Evolutionary conservation across 805 yeast species (phyloP).

Genomic region (Saccharomyces paradoxus): DNA sequence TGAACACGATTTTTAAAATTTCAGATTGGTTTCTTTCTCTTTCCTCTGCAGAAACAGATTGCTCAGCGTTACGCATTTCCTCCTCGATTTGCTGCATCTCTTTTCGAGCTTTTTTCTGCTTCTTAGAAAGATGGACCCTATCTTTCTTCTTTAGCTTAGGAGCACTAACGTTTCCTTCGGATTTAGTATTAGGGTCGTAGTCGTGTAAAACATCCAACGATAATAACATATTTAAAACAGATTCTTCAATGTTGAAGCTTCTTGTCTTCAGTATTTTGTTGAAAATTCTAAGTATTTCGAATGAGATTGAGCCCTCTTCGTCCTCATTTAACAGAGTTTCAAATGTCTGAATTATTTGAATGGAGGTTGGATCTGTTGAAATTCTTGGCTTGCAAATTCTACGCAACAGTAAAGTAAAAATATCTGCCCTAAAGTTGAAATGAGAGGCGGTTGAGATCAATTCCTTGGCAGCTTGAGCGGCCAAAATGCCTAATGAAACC

Average conservation of each 20-base stretch:
- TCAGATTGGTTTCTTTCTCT: conserved; percentile 80
- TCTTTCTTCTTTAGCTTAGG: conserved; percentile 71
- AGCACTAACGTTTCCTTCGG: conserved; percentile 37
- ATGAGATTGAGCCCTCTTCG: conserved; percentile 70
- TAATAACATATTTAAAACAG: conserved; percentile 63
- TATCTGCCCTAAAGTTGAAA: conserved; percentile 75
- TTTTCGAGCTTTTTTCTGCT: conserved; percentile 78
- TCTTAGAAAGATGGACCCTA: conserved; percentile 83
- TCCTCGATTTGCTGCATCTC: conserved; percentile 82
- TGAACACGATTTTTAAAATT: conserved; percentile 62
- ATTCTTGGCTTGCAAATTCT: conserved; percentile 55
- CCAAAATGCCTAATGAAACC: conserved; percentile 41
- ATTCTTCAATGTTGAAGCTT: conserved; percentile 74
- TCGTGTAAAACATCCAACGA: conserved; percentile 60
- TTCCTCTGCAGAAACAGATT: conserved; percentile 78
- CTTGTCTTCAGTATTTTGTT: conserved; percentile 65
- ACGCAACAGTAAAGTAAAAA: conserved; percentile 58
- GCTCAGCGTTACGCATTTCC: conserved; percentile 82
- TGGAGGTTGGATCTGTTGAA: conserved; percentile 40
- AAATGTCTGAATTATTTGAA: conserved; percentile 52
- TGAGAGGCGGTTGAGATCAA: conserved; percentile 58
- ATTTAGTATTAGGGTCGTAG: conserved; percentile 58
- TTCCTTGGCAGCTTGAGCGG: conserved; percentile 75
- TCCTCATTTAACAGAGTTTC: conserved; percentile 72
- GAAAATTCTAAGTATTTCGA: conserved; percentile 61